phyloP scores from a whole-genome alignment of 306 rosid genomes.

The Quercus rubra region DNA sequence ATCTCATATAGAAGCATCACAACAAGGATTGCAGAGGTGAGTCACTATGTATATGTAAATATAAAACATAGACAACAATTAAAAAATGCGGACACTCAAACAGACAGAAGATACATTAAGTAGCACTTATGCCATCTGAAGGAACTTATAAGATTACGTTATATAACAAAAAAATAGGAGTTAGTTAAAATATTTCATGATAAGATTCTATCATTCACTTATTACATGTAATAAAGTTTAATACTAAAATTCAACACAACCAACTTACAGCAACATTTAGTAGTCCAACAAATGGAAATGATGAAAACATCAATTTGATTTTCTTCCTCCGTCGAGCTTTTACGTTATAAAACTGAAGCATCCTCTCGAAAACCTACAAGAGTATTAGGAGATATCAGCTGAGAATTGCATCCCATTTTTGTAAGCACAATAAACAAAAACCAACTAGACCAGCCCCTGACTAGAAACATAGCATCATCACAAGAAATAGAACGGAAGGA shows the following conservation, averaged over 20 bases:
- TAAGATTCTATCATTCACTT: neutral
- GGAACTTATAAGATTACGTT: neutral
- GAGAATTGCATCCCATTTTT: neutral
- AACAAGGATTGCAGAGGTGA: neutral
- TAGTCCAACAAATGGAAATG: slow-evolving; percentile 70
- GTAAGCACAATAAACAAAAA: slow-evolving; percentile 10
- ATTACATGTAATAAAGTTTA: neutral
- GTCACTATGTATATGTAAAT: neutral
- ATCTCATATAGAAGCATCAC: neutral
- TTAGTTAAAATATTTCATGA: neutral
- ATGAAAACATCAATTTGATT: slow-evolving; percentile 32
- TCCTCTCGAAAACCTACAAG: slow-evolving; percentile 71
- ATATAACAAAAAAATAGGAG: neutral
- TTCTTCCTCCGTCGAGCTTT: slow-evolving; percentile 19
- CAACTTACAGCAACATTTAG: slow-evolving; percentile 85
- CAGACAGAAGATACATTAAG: neutral
- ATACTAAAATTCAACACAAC: slow-evolving; percentile 1
- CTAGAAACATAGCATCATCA: neutral
- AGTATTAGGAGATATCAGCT: slow-evolving; percentile 17
- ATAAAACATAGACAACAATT: neutral
- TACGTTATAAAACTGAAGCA: slow-evolving; percentile 51
- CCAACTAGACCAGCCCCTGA: neutral
- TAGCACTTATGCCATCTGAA: neutral
- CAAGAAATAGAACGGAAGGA: neutral
- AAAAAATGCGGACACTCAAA: neutral